Conservation (phyloP, 345 rosid genomes). For the Balakata baccata region DNA sequence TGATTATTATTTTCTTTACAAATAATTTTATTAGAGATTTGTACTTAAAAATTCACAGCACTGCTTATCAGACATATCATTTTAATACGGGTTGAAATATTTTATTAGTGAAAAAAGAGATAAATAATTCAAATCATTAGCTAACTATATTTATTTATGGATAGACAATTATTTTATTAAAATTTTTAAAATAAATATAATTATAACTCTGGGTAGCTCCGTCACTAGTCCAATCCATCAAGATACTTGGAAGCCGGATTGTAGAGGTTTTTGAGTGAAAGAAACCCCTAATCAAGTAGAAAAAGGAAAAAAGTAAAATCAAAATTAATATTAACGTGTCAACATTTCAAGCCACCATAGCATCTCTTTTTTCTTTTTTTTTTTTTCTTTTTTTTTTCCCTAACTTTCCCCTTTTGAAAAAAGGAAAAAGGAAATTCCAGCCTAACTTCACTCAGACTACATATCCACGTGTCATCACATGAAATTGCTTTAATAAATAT, state of each 20-base stretch:
- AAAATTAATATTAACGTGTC: conserved; percentile 24
- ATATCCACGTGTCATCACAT: conserved; percentile 25
- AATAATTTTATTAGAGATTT: too few relatives aligned
- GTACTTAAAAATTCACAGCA: too few relatives aligned
- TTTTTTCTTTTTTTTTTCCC: background rate
- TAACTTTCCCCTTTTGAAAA: conserved; percentile 17
- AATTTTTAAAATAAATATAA: background rate
- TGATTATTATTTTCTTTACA: too few relatives aligned
- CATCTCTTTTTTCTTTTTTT: background rate
- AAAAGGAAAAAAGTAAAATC: too few relatives aligned
- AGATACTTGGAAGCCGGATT: too few relatives aligned
- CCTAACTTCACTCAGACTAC: conserved; percentile 35
- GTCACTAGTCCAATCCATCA: background rate
- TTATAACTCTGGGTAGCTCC: background rate
- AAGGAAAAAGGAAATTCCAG: background rate
- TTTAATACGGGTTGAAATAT: too few relatives aligned
- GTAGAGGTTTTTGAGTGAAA: conserved; percentile 46
- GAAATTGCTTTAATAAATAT: conserved; percentile 10
- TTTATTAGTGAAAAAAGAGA: too few relatives aligned
- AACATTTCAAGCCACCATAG: background rate
- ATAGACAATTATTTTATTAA: background rate
- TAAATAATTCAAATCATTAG: too few relatives aligned
- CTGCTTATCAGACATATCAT: too few relatives aligned
- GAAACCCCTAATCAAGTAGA: conserved; percentile 38
- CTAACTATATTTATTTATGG: too few relatives aligned